These are phyloP conservation scores for Suillus americanus DNA, from an alignment of 768 basidiomycete species.

Conservation along the genomic window DNA sequence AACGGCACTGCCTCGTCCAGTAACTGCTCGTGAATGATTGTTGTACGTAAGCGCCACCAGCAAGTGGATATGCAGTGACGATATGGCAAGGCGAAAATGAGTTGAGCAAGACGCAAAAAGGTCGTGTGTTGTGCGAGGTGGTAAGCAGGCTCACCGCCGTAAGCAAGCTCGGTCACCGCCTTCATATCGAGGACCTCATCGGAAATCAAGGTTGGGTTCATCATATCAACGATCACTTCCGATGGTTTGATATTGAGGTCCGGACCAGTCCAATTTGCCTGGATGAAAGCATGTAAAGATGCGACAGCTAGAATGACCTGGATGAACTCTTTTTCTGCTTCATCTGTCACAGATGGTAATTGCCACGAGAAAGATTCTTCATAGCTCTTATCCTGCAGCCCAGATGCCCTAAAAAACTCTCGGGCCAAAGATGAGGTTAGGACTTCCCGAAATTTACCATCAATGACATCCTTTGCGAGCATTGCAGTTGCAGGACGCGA, in stretches of 20 bases:
- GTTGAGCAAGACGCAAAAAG: conserved; percentile 74
- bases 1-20: conserved; percentile 82
- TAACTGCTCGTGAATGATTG: conserved; percentile 67
- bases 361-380: conserved; percentile 34
- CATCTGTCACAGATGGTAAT: conserved; percentile 28
- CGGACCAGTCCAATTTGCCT: conserved; percentile 97
- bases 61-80: conserved; percentile 47
- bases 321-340: conserved; percentile 49
- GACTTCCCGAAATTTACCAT: conserved; percentile 57
- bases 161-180: conserved; percentile 75
- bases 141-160: conserved; percentile 92
- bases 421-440: conserved; percentile 47
- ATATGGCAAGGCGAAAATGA: conserved; percentile 59
- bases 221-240: conserved; percentile 39
- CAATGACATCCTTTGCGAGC: conserved; percentile 55
- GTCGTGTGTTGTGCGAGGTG: conserved; percentile 73
- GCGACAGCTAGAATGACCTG: conserved; percentile 71
- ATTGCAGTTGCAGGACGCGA: conserved; percentile 22
- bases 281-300: conserved; percentile 86
- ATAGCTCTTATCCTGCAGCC: conserved; percentile 40
- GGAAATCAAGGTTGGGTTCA: conserved; percentile 26
- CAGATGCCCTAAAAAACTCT: conserved; percentile 37
- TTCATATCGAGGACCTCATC: conserved; percentile 59
- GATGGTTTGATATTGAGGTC: conserved; percentile 59
- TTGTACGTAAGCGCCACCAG: conserved; percentile 86